phyloP scores from a whole-genome alignment of 257 asterid species.

The Rauvolfia tetraphylla region DNA sequence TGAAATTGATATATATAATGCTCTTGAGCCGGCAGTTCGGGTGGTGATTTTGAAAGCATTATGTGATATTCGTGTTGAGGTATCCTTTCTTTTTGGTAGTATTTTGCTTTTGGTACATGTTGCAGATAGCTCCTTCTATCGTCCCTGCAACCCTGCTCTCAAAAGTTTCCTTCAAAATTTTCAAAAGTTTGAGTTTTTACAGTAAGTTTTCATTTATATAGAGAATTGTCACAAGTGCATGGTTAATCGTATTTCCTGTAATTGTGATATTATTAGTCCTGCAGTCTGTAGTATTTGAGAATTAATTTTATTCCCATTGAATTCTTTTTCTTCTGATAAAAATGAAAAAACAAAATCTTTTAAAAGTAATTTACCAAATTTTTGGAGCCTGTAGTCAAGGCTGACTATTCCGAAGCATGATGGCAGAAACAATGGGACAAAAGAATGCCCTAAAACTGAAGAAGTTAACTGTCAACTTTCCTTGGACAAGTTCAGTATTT shows the following conservation, averaged over 20 bases:
- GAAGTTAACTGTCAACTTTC: not conserved
- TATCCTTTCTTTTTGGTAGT: slow-evolving; percentile 27
- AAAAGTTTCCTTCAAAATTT: not conserved
- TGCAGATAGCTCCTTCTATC: not conserved
- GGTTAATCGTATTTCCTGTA: not conserved
- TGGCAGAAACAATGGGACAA: not conserved
- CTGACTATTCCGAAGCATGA: not conserved
- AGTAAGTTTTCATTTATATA: not conserved
- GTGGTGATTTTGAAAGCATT: slow-evolving; percentile 91
- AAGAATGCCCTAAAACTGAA: not conserved
- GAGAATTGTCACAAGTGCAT: not conserved
- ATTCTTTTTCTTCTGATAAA: not conserved
- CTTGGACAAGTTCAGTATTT: not conserved
- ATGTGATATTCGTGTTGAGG: slow-evolving; percentile 99
- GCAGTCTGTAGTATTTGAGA: not conserved
- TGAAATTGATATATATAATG: slow-evolving; percentile 73
- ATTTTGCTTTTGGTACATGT: slow-evolving; percentile 14
- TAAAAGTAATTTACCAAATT: not conserved
- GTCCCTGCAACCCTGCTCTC: not conserved
- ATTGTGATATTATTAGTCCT: slow-evolving; percentile 1
- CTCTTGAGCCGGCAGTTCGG: slow-evolving; percentile 85
- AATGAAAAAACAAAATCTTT: not conserved
- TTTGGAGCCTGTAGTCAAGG: not conserved
- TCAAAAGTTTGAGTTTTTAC: not conserved
- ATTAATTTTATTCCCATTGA: not conserved